These are phyloP conservation scores for Daldinia childiae DNA, from an alignment of 495 filamentous ascomycete species.

Conservation along the genomic window DNA sequence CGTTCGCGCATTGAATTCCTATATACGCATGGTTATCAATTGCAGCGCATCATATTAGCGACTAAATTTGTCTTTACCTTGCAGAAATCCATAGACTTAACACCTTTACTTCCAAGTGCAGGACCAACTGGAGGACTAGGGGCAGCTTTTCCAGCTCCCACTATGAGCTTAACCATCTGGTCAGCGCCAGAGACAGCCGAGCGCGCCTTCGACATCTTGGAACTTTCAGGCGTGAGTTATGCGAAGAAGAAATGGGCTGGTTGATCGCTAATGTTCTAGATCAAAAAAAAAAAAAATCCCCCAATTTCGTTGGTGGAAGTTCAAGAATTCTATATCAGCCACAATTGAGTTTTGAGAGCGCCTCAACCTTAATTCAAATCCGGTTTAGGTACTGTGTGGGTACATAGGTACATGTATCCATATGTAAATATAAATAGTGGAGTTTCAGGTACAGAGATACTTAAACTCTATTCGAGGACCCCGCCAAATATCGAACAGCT, in stretches of 20 bases:
- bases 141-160: conserved; percentile 95
- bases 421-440: conserved; percentile 7
- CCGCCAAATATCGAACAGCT: conserved; percentile 39
- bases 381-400: not conserved
- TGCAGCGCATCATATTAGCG: not conserved
- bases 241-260: not conserved
- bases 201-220: conserved; percentile 80
- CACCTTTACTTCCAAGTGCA: conserved; percentile 94
- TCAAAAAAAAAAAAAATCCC: not conserved
- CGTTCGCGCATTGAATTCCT: conserved; percentile 99
- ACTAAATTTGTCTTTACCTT: conserved; percentile 69
- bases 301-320: not conserved
- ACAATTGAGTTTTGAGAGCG: conserved; percentile 16
- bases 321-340: conserved; percentile 15
- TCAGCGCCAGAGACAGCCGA: conserved; percentile 67
- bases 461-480: conserved; percentile 31
- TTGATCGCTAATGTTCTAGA: conserved; percentile 9
- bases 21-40: conserved; percentile 13
- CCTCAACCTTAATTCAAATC: not conserved
- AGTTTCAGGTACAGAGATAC: conserved; percentile 1
- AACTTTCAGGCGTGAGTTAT: conserved; percentile 7
- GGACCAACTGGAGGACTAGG: conserved; percentile 98
- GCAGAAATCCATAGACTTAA: conserved; percentile 99
- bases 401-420: conserved; percentile 13
- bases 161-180: conserved; percentile 96